These are phyloP conservation scores for Monilinia laxa DNA, from an alignment of 2,329 filamentous ascomycete species.

Conservation along the genomic window DNA sequence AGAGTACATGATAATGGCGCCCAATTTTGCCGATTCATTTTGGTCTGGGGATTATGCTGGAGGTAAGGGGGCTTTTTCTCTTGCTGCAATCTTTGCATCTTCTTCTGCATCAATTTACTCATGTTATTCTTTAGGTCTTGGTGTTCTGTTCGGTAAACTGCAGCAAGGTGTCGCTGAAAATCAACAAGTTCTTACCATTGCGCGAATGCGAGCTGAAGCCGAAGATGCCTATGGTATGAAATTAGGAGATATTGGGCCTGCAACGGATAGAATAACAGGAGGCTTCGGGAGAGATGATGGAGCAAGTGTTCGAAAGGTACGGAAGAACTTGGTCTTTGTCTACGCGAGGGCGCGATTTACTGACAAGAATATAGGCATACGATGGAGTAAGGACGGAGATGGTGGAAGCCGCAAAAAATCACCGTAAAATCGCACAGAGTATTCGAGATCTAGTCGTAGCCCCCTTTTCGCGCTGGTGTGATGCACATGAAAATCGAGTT, in stretches of 20 bases:
- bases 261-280: slow-evolving; percentile 76
- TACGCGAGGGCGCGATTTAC: slow-evolving; percentile 23
- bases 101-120: slow-evolving; percentile 23
- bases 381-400: slow-evolving; percentile 91
- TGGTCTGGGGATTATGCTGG: slow-evolving; percentile 98
- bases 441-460: slow-evolving; percentile 94
- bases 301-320: slow-evolving; percentile 96
- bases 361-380: slow-evolving; percentile 65
- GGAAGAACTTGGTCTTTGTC: background rate
- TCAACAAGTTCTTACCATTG: slow-evolving; percentile 87
- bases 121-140: slow-evolving; percentile 59
- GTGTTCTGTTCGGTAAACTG: slow-evolving; percentile 92
- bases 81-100: background rate
- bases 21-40: slow-evolving; percentile 91
- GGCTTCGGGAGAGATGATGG: slow-evolving; percentile 92
- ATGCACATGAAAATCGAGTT: slow-evolving; percentile 86
- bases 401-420: slow-evolving; percentile 83
- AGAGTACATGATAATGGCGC: slow-evolving; percentile 56
- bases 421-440: slow-evolving; percentile 93
- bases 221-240: slow-evolving; percentile 85
- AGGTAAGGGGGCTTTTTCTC: slow-evolving; percentile 53
- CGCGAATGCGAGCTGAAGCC: slow-evolving; percentile 90
- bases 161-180: slow-evolving; percentile 96
- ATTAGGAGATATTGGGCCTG: slow-evolving; percentile 76
- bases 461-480: slow-evolving; percentile 94